Base-by-base conservation (phyloP, 2,329 filamentous ascomycete genomes). In the Lachnellula cervina region DNA sequence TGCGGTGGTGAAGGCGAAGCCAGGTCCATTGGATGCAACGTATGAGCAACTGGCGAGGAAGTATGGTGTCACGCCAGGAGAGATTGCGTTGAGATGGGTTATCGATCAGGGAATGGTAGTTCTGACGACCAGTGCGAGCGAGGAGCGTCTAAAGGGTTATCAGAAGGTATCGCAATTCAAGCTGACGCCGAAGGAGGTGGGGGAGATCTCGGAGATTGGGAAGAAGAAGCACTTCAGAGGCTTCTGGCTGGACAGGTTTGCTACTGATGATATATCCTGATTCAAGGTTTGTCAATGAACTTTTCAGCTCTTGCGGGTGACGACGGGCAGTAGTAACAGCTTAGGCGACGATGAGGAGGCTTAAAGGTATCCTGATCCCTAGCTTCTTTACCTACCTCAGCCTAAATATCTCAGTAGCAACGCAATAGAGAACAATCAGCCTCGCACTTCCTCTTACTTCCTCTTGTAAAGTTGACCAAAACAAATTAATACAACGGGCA, bases 111-210 rank as follows among this genome's bases (percentile, higher is more conserved):
- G 78, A 25, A 69, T 83, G 44, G 77, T 84, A 25, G 75, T 74
- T 2, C 66, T 87, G 53, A 86, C 83, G 0, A 87, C 84, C 11
- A 85, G 80, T 64, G 72, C 73, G 37, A 87, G 76, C 61, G 75
- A 80, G 65, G 74, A 82, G 60, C 74, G 85, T 49, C 70, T 88
- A 58, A 74, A 79, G 66, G 74, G 74, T n/a, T 85, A 81, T 64
- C 65, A 70, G n/a, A 76, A 76, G 60, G 58, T 80, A 60, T 75
- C 73, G 44, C 71, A 64, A 45, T 85, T 87, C 65, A 80, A 82
- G 73, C 72, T 88, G 60, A 83, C 81, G 11, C 72, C 77, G 0
- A 74, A 77, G 52, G 85, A 88, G 69, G 72, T 87, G 13, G 69
- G 77, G 46, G 76, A 79, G 51, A 82, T 88, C 58, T 67, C 75